Evolutionary conservation across 106 monocot genomes (phyloP), one percentile per base, ranked within the genome.

Genomic region (Ottelia alismoides): DNA sequence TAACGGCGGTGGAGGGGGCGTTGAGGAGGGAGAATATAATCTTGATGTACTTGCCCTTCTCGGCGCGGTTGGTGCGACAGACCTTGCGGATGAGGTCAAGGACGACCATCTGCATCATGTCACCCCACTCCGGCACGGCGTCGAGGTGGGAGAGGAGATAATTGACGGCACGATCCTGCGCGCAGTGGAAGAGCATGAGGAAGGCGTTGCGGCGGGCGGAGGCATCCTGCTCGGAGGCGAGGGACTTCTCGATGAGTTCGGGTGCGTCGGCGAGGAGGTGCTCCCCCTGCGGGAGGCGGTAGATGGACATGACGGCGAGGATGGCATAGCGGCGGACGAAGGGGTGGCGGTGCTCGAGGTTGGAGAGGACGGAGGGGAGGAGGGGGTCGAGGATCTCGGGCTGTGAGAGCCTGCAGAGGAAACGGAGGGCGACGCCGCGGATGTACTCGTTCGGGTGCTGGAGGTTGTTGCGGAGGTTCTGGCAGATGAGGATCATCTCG

Each of bases 31-130:
- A 68, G 24, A 86, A 79, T 2, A 92, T 92, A 35, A 92, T 79
- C 64, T 70, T 82, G 50, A 92, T 86, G 49, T 92, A 86, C 65
- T 72, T 76, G 3, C 73, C 92, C 66, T 92, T 92, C 65, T 83
- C 83, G 0, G 60, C 69, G 0, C 72, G 70, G 55, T 83, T 86
- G 3, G 82, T 72, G 17, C 92, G 70, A 64, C 92, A 92, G 26
- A 92, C 86, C 69, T 92, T 92, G 20, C 83, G 74, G 57, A 92
- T 87, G 28, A 92, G 72, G 46, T 92, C 92, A 0, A 92, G 65
- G 0, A 66, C 86, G 17, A 77, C 92, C 92, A 92, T 92, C 76
- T 92, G 92, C 51, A 92, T 58, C 55, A 80, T 66, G 45, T 86
- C 92, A 1, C 74, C 69, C 92, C 92, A 92, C 5, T 74, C 86